phyloP scores from a whole-genome alignment of 805 yeast genomes.

The Yamadazyma akitaensis region DNA sequence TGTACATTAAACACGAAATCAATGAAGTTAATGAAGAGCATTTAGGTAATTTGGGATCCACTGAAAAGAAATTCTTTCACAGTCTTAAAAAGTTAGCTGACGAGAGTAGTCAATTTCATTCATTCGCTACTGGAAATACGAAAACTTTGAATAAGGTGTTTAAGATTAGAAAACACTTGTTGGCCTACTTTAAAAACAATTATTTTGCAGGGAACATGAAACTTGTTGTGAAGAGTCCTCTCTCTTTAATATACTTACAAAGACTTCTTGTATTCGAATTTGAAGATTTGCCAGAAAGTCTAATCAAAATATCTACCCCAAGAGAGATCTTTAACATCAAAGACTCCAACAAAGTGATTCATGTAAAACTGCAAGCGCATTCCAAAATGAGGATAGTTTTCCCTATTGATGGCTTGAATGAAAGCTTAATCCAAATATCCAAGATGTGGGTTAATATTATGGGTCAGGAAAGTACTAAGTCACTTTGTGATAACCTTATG shows the following conservation, averaged over 20 bases:
- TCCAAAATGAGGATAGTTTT: conserved; percentile 27
- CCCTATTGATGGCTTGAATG: conserved; percentile 30
- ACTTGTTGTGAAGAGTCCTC: conserved; percentile 62
- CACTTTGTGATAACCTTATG: conserved; percentile 44
- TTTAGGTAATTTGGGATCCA: conserved; percentile 43
- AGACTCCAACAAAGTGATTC: conserved; percentile 20
- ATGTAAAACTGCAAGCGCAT: conserved; percentile 33
- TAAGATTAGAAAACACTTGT: conserved; percentile 31
- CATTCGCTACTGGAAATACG: conserved; percentile 64
- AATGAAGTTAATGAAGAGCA: conserved; percentile 68
- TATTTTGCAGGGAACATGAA: conserved; percentile 51
- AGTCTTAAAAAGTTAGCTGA: conserved; percentile 52
- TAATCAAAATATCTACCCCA: not conserved
- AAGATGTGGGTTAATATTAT: conserved; percentile 53
- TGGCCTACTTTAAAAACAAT: conserved; percentile 37
- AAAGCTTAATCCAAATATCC: conserved; percentile 7
- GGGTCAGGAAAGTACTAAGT: conserved; percentile 59
- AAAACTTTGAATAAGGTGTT: conserved; percentile 44
- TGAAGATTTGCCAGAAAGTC: conserved; percentile 21
- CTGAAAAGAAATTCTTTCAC: conserved; percentile 53
- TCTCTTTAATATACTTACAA: conserved; percentile 54
- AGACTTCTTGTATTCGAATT: conserved; percentile 49
- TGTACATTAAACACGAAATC: conserved; percentile 47
- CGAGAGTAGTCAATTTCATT: conserved; percentile 48
- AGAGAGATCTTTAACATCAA: not conserved